Evolutionary conservation across 306 rosid genomes (phyloP), one percentile per base, ranked within the genome.

Genomic region (Carpinus viminea): DNA sequence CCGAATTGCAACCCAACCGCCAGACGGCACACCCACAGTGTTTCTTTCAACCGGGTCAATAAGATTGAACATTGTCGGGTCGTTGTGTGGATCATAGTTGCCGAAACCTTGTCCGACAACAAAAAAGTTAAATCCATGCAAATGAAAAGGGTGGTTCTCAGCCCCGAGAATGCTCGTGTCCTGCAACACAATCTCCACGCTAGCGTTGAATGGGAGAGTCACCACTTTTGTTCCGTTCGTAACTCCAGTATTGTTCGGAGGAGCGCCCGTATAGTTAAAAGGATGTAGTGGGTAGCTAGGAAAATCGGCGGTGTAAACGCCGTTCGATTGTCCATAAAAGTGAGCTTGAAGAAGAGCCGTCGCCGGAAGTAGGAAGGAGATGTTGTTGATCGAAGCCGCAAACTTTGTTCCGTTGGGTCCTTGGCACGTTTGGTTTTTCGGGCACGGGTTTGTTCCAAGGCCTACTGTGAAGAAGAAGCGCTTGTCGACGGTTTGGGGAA

Each of bases 281-380:
- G 69, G 56, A 43, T 36, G 3, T 2, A 24, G 10, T 8, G 80
- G 80, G 13, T 15, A 36, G 41, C 54, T 52, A 36, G 70, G 75
- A 26, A 77, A 77, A 38, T 68, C 45, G 2, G 75, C 12, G 8
- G 48, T 24, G 55, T 53, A 77, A 28, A 56, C 75, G 8, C 45
- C 56, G 2, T 69, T 53, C 20, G 74, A 69, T 24, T 69, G 56
- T 8, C 69, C 59, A 69, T 24, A 68, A 20, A 31, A 77, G 47
- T 77, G 81, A 12, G 81, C 59, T 77, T 78, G 81, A 59, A 70
- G 81, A 1, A 78, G 36, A 46, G 76, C 71, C 45, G 38, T 70
- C 8, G 9, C 47, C 11, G 81, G 70, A 0, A 28, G 70, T 46
- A 51, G 0, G 34, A 78, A 70, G 18, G 71, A 78, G 28, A 78